A percentile compares a stretch with the other conserved stretches of the same genome.
These are phyloP conservation scores for Jasminum sambac DNA, from an alignment of 257 asterid species.

Conservation along the genomic window DNA sequence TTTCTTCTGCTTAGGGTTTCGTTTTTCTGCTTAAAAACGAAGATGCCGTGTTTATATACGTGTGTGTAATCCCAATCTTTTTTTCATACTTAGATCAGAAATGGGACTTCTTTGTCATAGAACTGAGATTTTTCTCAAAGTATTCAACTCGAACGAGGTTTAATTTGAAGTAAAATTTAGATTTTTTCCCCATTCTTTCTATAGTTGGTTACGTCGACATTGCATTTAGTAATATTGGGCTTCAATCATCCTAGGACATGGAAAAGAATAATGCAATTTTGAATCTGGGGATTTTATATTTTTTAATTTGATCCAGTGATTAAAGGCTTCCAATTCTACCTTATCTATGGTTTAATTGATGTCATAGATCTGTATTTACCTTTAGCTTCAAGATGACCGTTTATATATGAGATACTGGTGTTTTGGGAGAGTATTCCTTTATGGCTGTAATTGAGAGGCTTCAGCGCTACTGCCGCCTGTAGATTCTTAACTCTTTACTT, in stretches of 20 bases:
- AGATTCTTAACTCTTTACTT: neutral
- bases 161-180: neutral
- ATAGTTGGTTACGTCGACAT: too few species aligned
- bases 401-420: neutral
- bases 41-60: neutral
- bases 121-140: neutral
- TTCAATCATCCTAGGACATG: neutral
- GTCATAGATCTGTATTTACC: neutral
- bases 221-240: neutral
- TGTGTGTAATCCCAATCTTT: too few species aligned
- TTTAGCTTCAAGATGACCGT: neutral
- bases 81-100: neutral
- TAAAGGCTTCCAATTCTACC: neutral
- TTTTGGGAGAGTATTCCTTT: neutral
- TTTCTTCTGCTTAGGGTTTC: neutral
- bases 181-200: too few species aligned
- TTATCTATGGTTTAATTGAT: constrained; percentile 17
- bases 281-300: too few species aligned
- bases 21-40: neutral
- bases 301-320: neutral
- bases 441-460: neutral
- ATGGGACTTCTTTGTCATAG: neutral
- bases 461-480: neutral
- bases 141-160: neutral
- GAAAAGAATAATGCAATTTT: neutral